A percentile compares a stretch with the other conserved stretches of the same genome.
phyloP scores from a whole-genome alignment of 768 basidiomycete genomes.

The Xerocomus spinulosus region DNA sequence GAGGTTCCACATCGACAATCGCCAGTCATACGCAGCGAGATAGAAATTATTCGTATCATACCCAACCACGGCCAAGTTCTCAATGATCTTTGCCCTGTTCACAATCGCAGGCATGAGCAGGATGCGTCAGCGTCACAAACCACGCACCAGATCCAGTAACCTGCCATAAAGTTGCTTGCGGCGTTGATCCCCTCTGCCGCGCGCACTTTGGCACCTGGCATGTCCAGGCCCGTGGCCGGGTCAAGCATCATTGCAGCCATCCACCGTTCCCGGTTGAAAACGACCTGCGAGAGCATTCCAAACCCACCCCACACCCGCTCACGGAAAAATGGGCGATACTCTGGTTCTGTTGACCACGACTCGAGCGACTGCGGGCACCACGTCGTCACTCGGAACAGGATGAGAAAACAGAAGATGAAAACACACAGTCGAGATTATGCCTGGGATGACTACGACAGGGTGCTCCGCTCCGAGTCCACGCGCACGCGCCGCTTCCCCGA shows the following conservation, averaged over 20 bases:
- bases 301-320: slow-evolving; percentile 79
- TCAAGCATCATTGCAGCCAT: slow-evolving; percentile 88
- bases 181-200: slow-evolving; percentile 92
- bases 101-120: not conserved
- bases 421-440: slow-evolving; percentile 81
- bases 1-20: slow-evolving; percentile 81
- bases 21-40: slow-evolving; percentile 89
- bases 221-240: slow-evolving; percentile 86
- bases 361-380: slow-evolving; percentile 64
- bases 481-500: slow-evolving; percentile 62
- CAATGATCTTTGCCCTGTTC: slow-evolving; percentile 81
- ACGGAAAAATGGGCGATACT: slow-evolving; percentile 87
- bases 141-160: slow-evolving; percentile 89
- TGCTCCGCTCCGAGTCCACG: slow-evolving; percentile 64
- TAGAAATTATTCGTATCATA: slow-evolving; percentile 90
- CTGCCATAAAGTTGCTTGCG: slow-evolving; percentile 79
- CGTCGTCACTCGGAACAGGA: not conserved
- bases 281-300: slow-evolving; percentile 78
- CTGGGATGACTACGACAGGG: slow-evolving; percentile 85
- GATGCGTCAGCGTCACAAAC: not conserved
- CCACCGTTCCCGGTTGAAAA: slow-evolving; percentile 86
- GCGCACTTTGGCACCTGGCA: slow-evolving; percentile 77
- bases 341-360: slow-evolving; percentile 87
- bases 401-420: not conserved
- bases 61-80: slow-evolving; percentile 88